Evolutionary conservation across 805 yeast genomes (phyloP).

Genomic region (Hanseniaspora vineae): DNA sequence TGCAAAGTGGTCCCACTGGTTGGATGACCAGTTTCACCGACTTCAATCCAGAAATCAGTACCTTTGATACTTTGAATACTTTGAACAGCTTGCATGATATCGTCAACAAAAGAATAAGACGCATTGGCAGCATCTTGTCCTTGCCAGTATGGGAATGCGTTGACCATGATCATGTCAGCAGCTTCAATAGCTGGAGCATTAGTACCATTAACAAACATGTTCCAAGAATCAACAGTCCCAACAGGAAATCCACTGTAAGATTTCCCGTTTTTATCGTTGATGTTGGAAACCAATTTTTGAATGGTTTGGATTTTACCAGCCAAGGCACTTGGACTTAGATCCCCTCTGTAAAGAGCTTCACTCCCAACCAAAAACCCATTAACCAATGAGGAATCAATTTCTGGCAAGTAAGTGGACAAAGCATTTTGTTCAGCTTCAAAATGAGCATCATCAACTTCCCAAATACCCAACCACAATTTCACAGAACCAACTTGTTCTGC

Average conservation of each 20-base stretch:
- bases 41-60: conserved; percentile 76
- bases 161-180: conserved; percentile 78
- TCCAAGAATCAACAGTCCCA: conserved; percentile 96
- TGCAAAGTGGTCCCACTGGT: conserved; percentile 49
- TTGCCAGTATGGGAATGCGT: conserved; percentile 98
- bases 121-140: conserved; percentile 80
- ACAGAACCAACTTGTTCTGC: conserved; percentile 67
- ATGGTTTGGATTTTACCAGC: conserved; percentile 54
- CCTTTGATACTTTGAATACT: conserved; percentile 79
- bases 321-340: conserved; percentile 61
- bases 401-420: conserved; percentile 57
- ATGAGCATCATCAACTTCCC: conserved; percentile 86
- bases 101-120: conserved; percentile 87
- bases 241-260: conserved; percentile 62
- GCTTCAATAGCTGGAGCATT: conserved; percentile 60
- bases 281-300: conserved; percentile 43
- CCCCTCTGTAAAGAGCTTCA: conserved; percentile 88
- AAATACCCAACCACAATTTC: conserved; percentile 62
- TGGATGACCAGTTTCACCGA: conserved; percentile 98
- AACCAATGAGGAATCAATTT: conserved; percentile 52
- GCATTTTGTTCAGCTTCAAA: conserved; percentile 65
- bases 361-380: conserved; percentile 83
- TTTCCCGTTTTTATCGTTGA: conserved; percentile 71
- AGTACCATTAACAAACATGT: conserved; percentile 71
- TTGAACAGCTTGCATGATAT: conserved; percentile 95